A percentile compares a stretch with the other conserved stretches of the same genome.
Conservation (phyloP, 2,329 filamentous ascomycete genomes). For the Aspergillus sp. region DNA sequence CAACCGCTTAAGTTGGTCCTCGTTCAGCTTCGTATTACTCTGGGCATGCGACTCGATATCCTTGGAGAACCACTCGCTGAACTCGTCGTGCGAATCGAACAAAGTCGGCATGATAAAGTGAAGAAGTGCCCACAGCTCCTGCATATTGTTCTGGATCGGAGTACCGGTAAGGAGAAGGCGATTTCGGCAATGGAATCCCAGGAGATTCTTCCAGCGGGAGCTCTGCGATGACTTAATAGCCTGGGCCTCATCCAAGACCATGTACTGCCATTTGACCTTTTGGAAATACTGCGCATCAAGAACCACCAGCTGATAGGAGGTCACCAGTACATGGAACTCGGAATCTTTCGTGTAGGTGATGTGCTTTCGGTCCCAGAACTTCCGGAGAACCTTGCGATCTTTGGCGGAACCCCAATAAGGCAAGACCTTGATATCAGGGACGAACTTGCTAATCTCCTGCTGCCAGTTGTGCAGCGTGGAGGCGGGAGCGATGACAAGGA, state of each 20-base stretch:
- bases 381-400: conserved; percentile 90
- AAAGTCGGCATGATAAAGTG: conserved; percentile 99
- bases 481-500: conserved; percentile 89
- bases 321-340: conserved; percentile 90
- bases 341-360: conserved; percentile 89
- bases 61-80: conserved; percentile 46
- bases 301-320: conserved; percentile 94
- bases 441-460: conserved; percentile 92
- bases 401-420: conserved; percentile 95
- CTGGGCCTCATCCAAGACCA: conserved; percentile 98
- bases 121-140: conserved; percentile 91
- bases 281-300: conserved; percentile 96
- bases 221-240: conserved; percentile 97
- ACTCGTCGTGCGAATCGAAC: conserved; percentile 57
- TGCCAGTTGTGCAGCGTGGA: conserved; percentile 99
- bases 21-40: conserved; percentile 98
- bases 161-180: conserved; percentile 88
- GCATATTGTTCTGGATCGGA: conserved; percentile 99
- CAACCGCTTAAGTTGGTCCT: conserved; percentile 89
- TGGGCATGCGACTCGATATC: conserved; percentile 93
- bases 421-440: conserved; percentile 86
- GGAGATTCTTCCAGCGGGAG: conserved; percentile 90
- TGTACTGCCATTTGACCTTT: conserved; percentile 99
- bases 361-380: conserved; percentile 98
- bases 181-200: conserved; percentile 93